Evolutionary conservation across 345 rosid genomes (phyloP).

Genomic region (Erucastrum elatum): DNA sequence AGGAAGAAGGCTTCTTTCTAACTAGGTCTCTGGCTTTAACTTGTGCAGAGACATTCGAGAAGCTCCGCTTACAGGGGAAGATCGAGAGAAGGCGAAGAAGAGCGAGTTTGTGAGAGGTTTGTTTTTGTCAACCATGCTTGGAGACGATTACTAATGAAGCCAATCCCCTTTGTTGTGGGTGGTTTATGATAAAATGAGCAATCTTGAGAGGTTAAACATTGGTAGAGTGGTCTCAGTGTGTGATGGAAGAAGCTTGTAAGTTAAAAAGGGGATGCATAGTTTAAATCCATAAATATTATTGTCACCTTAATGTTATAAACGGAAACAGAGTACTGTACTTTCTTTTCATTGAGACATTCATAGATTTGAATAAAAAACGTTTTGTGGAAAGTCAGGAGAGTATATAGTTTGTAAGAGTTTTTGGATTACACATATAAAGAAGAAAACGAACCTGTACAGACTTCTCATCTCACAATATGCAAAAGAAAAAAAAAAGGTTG

Average conservation of each 20-base stretch:
- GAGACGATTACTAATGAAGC: slow-evolving; percentile 13
- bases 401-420: slow-evolving; percentile 3
- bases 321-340: too few relatives aligned
- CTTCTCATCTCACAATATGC: slow-evolving; percentile 41
- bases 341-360: too few relatives aligned
- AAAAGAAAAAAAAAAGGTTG: not conserved
- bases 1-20: slow-evolving; percentile 2
- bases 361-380: not conserved
- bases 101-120: slow-evolving; percentile 62
- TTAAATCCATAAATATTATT: slow-evolving; percentile 16
- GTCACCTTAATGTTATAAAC: slow-evolving; percentile 1
- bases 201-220: not conserved
- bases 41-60: slow-evolving; percentile 44
- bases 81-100: slow-evolving; percentile 57
- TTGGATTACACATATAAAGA: slow-evolving; percentile 70
- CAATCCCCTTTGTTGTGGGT: not conserved
- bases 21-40: slow-evolving; percentile 3
- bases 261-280: slow-evolving; percentile 6
- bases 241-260: slow-evolving; percentile 30
- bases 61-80: slow-evolving; percentile 48
- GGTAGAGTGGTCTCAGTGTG: slow-evolving; percentile 19
- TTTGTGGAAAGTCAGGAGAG: not conserved
- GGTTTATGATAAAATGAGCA: not conserved
- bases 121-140: slow-evolving; percentile 58
- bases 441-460: slow-evolving; percentile 76